These are phyloP conservation scores for Urochloa ruziziensis DNA, from an alignment of 176 grass and related monocot genomes.

Conservation along the genomic window DNA sequence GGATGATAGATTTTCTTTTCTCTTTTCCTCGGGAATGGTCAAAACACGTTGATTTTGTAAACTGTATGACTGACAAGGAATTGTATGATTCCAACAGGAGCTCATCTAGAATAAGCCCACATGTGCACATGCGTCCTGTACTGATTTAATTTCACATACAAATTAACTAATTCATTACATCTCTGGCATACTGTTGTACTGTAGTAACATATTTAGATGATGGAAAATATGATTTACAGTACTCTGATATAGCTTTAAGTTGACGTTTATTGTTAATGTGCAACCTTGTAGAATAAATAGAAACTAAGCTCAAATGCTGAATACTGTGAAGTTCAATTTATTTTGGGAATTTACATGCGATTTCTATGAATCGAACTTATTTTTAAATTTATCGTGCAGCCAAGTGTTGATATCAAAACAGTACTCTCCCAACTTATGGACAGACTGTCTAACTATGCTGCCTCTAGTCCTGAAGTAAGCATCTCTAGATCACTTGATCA, in stretches of 20 bases:
- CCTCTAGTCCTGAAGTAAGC: constrained; percentile 83
- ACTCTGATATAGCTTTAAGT: neutral
- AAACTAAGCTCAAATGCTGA: constrained; percentile 10
- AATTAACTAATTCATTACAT: neutral
- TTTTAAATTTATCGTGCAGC: constrained; percentile 55
- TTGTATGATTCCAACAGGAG: neutral
- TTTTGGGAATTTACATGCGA: constrained; percentile 5
- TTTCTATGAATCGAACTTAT: constrained; percentile 18
- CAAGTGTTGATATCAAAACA: constrained; percentile 97
- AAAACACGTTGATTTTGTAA: neutral
- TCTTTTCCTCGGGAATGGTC: neutral
- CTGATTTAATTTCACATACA: neutral
- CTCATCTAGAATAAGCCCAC: neutral
- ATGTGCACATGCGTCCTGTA: neutral
- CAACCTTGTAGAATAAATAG: constrained; percentile 7
- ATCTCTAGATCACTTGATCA: constrained; percentile 6
- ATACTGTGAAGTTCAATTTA: neutral
- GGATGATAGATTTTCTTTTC: neutral
- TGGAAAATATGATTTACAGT: constrained; percentile 2
- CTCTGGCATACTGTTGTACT: neutral
- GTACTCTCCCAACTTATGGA: constrained; percentile 97
- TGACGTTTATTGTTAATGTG: constrained; percentile 3
- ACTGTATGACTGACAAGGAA: neutral
- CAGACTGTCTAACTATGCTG: constrained; percentile 93
- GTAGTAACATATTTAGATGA: neutral